Percentiles rank a stretch among this genome's conserved stretches.
Evolutionary conservation across 2,329 filamentous ascomycete species (phyloP).

Genomic region (Hortaea werneckii): DNA sequence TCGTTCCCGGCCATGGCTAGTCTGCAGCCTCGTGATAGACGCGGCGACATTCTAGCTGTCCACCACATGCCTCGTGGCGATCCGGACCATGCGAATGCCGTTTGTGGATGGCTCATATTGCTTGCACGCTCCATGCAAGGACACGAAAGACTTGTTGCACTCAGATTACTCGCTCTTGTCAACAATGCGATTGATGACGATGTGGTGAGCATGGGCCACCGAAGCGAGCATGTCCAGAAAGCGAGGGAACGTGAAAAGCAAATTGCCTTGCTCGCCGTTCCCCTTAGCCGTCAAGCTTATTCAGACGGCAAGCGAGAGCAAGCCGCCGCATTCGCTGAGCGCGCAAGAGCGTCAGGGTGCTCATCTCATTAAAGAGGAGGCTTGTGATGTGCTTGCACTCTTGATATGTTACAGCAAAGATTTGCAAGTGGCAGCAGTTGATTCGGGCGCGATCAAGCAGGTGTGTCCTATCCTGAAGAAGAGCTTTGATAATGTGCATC

Average conservation of each 20-base stretch:
- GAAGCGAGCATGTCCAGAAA: constrained; percentile 18
- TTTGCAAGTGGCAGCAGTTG: constrained; percentile 72
- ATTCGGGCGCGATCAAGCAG: constrained; percentile 53
- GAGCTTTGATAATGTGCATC: constrained; percentile 51
- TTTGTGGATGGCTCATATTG: constrained; percentile 39
- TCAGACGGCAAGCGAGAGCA: constrained; percentile 24
- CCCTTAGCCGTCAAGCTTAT: constrained; percentile 39
- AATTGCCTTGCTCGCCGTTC: constrained; percentile 36
- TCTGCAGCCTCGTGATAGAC: constrained; percentile 12
- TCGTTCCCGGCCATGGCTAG: constrained; percentile 35
- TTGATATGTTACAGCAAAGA: constrained; percentile 68
- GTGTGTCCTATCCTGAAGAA: constrained; percentile 55
- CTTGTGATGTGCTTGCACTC: constrained; percentile 65
- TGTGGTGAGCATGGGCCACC: constrained; percentile 26
- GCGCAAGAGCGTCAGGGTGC: constrained; percentile 25
- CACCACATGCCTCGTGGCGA: constrained; percentile 11
- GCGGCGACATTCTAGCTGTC: constrained; percentile 6
- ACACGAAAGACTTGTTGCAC: constrained; percentile 31
- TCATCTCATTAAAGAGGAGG: constrained; percentile 53
- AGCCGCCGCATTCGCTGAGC: constrained; percentile 1
- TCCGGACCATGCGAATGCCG: constrained; percentile 36
- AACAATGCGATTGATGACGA: constrained; percentile 25
- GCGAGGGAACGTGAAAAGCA: constrained; percentile 32
- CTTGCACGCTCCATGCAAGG: constrained; percentile 33
- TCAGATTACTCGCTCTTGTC: constrained; percentile 30